phyloP scores from a whole-genome alignment of 768 basidiomycete species.

The Rubroboletus pulcherrimus region DNA sequence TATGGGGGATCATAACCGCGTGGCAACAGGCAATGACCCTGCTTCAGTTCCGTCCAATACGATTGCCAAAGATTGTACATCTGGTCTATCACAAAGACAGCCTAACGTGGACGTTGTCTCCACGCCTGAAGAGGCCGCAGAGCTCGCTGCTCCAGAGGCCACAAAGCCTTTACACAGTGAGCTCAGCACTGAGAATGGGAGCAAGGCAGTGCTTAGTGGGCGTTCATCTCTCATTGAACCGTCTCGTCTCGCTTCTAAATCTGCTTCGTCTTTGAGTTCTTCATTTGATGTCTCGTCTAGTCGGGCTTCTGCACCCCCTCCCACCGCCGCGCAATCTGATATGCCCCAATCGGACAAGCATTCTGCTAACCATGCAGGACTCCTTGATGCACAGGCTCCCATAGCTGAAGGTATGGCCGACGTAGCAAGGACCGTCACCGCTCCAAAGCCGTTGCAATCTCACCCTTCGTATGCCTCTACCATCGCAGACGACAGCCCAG shows the following conservation, averaged over 20 bases:
- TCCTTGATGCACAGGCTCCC: slow-evolving; percentile 42
- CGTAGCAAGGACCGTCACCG: slow-evolving; percentile 4
- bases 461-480: slow-evolving; percentile 50
- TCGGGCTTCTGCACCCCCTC: slow-evolving; percentile 35
- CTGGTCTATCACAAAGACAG: slow-evolving; percentile 18
- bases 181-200: slow-evolving; percentile 18
- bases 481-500: slow-evolving; percentile 44
- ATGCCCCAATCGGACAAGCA: slow-evolving; percentile 42
- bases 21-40: slow-evolving; percentile 24
- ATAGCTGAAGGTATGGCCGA: background rate
- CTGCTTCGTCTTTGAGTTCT: slow-evolving; percentile 32
- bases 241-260: slow-evolving; percentile 31
- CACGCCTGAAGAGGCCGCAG: slow-evolving; percentile 19
- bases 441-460: slow-evolving; percentile 37
- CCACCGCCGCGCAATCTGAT: slow-evolving; percentile 29
- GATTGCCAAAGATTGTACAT: slow-evolving; percentile 11
- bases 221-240: slow-evolving; percentile 27
- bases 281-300: slow-evolving; percentile 47
- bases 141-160: slow-evolving; percentile 16
- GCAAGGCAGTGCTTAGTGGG: slow-evolving; percentile 13
- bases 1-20: slow-evolving; percentile 12
- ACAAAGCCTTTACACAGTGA: slow-evolving; percentile 17
- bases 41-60: slow-evolving; percentile 24
- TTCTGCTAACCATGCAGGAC: slow-evolving; percentile 46
- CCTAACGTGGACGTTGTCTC: slow-evolving; percentile 19